These are phyloP conservation scores for Didymosphaeria variabile DNA, from an alignment of 2,329 filamentous ascomycete species.

Conservation along the genomic window DNA sequence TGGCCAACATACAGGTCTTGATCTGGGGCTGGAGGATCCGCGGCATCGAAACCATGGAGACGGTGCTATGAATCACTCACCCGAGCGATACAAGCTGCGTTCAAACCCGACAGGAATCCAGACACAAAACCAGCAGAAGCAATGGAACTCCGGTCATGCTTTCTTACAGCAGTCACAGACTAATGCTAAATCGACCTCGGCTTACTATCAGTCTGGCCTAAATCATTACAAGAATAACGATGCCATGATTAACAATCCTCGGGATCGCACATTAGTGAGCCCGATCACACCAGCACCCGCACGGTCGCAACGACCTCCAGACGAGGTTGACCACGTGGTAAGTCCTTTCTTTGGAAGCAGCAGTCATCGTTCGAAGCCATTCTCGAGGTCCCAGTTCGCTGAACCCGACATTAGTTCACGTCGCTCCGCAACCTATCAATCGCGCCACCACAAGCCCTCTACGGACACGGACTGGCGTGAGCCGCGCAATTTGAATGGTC, in stretches of 20 bases:
- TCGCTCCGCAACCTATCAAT: conserved; percentile 41
- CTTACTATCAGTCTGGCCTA: conserved; percentile 15
- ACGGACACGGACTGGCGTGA: conserved; percentile 29
- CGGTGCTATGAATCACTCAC: not conserved
- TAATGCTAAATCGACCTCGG: conserved; percentile 12
- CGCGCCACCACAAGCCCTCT: conserved; percentile 23
- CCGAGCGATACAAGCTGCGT: conserved; percentile 15
- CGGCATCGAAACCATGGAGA: conserved; percentile 18
- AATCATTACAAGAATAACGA: conserved; percentile 16
- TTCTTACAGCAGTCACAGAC: conserved; percentile 31
- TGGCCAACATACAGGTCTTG: conserved; percentile 29
- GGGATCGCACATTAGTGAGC: conserved; percentile 11
- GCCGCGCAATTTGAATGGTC: conserved; percentile 41
- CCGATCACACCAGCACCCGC: conserved; percentile 25
- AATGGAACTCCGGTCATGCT: conserved; percentile 27
- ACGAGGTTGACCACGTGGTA: conserved; percentile 42
- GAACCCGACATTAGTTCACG: conserved; percentile 39
- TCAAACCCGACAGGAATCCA: not conserved
- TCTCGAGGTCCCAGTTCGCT: conserved; percentile 29
- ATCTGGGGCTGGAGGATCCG: conserved; percentile 42
- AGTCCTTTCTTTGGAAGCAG: conserved; percentile 52
- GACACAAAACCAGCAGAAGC: conserved; percentile 9
- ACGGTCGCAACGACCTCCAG: conserved; percentile 23
- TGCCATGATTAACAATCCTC: conserved; percentile 16
- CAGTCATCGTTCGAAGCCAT: conserved; percentile 24